Evolutionary conservation across 176 grass and related monocot species (phyloP), one percentile per base, ranked within the genome.

Genomic region (Aegilops tauschii): DNA sequence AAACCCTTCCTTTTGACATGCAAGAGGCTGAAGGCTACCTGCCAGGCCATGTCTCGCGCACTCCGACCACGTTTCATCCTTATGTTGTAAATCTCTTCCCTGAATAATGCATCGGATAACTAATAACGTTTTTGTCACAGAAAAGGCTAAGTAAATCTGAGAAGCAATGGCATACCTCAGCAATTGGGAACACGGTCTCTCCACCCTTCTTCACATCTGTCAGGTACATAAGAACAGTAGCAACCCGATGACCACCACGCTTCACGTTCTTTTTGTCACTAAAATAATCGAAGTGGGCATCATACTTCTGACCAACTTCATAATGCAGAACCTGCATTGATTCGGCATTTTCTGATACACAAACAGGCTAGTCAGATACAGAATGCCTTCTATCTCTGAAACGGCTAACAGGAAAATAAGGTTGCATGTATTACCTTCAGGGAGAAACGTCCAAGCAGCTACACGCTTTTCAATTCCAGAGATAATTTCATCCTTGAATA

Each of bases 171-270:
- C 21, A 44, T 66, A 90, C 95, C 92, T 76, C 89, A 35, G 89
- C 86, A 89, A 86, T 61, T 79, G 95, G 93, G 88, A 97, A 97
- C 10, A 95, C 83, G 5, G 95, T 97, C 86, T 97, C 95, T 35
- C 93, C 95, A 64, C 93, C 95, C 76, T 79, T 90, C 61, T 87
- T 80, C 29, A 93, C 95, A 86, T 93, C 87, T 21, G 95, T 86
- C 54, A 97, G 34, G 67, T 97, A 97, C 93, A 97, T 97, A 17
- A 97, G 87, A 21, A 97, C 87, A 65, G 95, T 95, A 27, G 95
- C 93, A 20, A 85, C n/a, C n/a, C 95, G 89, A 80, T 97, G 91
- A 61, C 95, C 95, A 37, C 93, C 95, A 12, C 8, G 87, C 67
- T 27, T 76, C 61, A 90, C 79, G 88, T 93, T 95, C 4, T 73